phyloP scores from a whole-genome alignment of 257 asterid species.

The Schizonepeta tenuifolia region DNA sequence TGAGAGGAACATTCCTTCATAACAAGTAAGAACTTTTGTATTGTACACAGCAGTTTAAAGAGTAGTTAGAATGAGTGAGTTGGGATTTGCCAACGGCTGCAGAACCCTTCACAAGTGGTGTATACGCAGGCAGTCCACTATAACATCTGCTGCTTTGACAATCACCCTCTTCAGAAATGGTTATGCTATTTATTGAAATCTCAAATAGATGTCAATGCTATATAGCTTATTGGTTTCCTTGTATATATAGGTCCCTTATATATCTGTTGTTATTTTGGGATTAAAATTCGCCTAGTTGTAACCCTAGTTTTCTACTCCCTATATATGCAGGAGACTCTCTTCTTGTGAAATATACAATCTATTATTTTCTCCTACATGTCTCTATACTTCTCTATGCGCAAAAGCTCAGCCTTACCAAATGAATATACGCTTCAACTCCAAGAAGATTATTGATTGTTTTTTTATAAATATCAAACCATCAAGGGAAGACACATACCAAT shows the following conservation, averaged over 20 bases:
- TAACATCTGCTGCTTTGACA: slow-evolving; percentile 2
- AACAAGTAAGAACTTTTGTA: no score
- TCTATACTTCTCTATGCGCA: background rate
- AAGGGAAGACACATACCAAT: background rate
- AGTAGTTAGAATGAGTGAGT: background rate
- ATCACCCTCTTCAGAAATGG: background rate
- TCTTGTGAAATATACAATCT: no score
- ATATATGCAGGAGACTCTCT: no score
- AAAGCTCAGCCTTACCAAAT: background rate
- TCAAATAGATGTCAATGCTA: background rate
- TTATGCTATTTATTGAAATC: background rate
- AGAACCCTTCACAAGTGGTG: background rate
- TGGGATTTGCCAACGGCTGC: background rate
- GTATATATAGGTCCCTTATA: no score
- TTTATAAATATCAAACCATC: no score
- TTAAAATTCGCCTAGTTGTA: no score
- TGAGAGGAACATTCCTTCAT: background rate
- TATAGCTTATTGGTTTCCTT: no score
- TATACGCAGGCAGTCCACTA: background rate
- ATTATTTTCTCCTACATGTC: no score
- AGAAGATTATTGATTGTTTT: background rate
- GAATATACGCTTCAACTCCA: background rate
- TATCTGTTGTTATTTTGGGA: no score
- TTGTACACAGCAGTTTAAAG: background rate
- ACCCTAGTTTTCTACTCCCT: no score